Percentiles rank a stretch among this genome's conserved stretches.
phyloP scores from a whole-genome alignment of 2,329 filamentous ascomycete genomes.

The Epichloe festucae region DNA sequence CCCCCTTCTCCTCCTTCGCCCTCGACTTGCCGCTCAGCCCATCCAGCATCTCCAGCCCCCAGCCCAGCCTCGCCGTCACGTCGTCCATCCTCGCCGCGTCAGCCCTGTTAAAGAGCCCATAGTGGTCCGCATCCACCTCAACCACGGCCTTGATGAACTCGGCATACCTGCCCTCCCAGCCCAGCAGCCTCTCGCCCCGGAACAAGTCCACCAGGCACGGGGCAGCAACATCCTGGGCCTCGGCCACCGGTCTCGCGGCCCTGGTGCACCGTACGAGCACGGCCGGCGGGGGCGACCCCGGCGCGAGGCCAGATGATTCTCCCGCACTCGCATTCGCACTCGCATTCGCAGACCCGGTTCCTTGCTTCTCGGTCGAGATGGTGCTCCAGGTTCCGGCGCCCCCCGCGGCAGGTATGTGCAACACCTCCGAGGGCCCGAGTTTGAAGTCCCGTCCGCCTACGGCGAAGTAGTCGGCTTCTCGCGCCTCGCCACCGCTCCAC shows the following conservation, averaged over 20 bases:
- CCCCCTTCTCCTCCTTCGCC: background rate
- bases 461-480: slow-evolving; percentile 6
- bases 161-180: slow-evolving; percentile 15
- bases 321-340: background rate
- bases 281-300: slow-evolving; percentile 11
- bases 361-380: background rate
- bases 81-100: slow-evolving; percentile 4
- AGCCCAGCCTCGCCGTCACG: slow-evolving; percentile 7
- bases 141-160: slow-evolving; percentile 17
- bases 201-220: slow-evolving; percentile 14
- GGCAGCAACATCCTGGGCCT: background rate
- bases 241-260: background rate
- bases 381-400: slow-evolving; percentile 8
- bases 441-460: slow-evolving; percentile 9
- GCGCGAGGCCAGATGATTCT: background rate
- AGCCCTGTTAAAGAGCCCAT: slow-evolving; percentile 13
- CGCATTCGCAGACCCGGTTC: background rate
- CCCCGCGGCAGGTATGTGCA: slow-evolving; percentile 12
- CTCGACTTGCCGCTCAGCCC: background rate
- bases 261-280: slow-evolving; percentile 13
- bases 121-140: slow-evolving; percentile 16
- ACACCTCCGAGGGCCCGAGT: slow-evolving; percentile 8
- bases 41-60: slow-evolving; percentile 7
- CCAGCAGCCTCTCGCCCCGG: slow-evolving; percentile 15
- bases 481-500: slow-evolving; percentile 12